These are phyloP conservation scores for Aurantiochytrium sp. DNA, from an alignment of 108 stramenopile species.

Conservation along the genomic window DNA sequence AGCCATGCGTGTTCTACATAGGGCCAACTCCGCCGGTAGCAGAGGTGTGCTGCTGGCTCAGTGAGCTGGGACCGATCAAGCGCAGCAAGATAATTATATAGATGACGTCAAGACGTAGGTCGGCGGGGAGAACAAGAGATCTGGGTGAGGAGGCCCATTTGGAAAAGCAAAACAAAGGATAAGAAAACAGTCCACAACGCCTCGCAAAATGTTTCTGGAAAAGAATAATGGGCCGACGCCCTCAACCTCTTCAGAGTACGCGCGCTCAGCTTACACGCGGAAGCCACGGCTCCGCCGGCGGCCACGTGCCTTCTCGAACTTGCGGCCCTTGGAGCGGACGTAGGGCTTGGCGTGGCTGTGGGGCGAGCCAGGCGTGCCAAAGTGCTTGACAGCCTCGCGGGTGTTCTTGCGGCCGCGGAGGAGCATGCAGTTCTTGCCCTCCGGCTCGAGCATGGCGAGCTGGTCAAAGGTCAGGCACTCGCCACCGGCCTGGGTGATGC, in stretches of 20 bases:
- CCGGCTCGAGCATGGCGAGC: slow-evolving; percentile 89
- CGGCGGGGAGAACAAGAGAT: no score
- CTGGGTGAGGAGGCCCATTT: background rate
- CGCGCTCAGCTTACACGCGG: slow-evolving; percentile 69
- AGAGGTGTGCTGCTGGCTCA: no score
- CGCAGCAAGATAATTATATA: no score
- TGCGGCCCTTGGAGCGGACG: slow-evolving; percentile 96
- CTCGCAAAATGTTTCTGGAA: background rate
- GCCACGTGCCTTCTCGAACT: slow-evolving; percentile 99
- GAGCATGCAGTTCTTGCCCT: slow-evolving; percentile 89
- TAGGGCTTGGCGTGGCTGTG: slow-evolving; percentile 94
- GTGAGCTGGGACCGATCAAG: no score
- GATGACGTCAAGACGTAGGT: no score
- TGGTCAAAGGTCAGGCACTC: slow-evolving; percentile 99
- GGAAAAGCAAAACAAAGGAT: background rate
- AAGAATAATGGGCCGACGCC: background rate
- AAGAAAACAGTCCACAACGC: background rate
- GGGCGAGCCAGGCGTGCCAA: slow-evolving; percentile 86
- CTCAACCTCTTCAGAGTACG: background rate
- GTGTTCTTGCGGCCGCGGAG: slow-evolving; percentile 93
- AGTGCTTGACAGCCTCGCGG: slow-evolving; percentile 89
- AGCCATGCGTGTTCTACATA: no score
- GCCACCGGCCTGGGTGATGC: slow-evolving; percentile 93
- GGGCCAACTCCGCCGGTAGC: no score
- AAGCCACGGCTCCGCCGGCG: slow-evolving; percentile 92